Evolutionary conservation across 305 asterid species (phyloP).

Genomic region (Salvia sclarea): DNA sequence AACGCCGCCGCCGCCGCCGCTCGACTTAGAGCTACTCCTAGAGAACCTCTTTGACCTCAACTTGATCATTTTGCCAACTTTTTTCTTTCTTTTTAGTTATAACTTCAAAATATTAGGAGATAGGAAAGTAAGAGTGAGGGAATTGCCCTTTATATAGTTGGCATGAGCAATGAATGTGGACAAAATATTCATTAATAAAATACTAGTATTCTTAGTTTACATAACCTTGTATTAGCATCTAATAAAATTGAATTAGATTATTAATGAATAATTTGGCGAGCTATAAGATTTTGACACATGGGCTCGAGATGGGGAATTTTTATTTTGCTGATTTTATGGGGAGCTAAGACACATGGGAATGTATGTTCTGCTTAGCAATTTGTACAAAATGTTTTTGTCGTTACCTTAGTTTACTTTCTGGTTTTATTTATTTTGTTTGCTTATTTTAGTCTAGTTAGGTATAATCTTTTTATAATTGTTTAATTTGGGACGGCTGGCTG

Average conservation of each 20-base stretch:
- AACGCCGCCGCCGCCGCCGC: neutral
- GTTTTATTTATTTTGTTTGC: neutral
- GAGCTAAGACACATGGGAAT: slow-evolving; percentile 53
- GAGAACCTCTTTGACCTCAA: slow-evolving; percentile 59
- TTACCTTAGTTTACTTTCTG: slow-evolving; percentile 23
- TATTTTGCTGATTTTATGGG: slow-evolving; percentile 39
- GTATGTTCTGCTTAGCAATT: slow-evolving; percentile 24
- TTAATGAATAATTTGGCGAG: slow-evolving; percentile 21
- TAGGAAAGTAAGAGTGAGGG: slow-evolving; percentile 15
- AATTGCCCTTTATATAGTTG: slow-evolving; percentile 36
- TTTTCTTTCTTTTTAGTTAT: neutral
- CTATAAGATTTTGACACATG: slow-evolving; percentile 39
- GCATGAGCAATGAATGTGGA: slow-evolving; percentile 30
- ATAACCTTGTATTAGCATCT: slow-evolving; percentile 4
- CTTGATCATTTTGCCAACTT: slow-evolving; percentile 46
- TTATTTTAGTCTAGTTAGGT: slow-evolving; percentile 17
- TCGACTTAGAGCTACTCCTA: slow-evolving; percentile 49
- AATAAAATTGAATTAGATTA: neutral
- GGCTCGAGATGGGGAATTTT: slow-evolving; percentile 21
- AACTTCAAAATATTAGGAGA: too few species aligned
- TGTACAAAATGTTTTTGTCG: slow-evolving; percentile 11
- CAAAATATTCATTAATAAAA: slow-evolving; percentile 30
- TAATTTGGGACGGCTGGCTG: neutral
- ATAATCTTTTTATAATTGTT: neutral
- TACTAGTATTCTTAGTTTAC: slow-evolving; percentile 23